Evolutionary conservation across 1,139 yeast species (phyloP).

Genomic region (Taiozyma sp.): DNA sequence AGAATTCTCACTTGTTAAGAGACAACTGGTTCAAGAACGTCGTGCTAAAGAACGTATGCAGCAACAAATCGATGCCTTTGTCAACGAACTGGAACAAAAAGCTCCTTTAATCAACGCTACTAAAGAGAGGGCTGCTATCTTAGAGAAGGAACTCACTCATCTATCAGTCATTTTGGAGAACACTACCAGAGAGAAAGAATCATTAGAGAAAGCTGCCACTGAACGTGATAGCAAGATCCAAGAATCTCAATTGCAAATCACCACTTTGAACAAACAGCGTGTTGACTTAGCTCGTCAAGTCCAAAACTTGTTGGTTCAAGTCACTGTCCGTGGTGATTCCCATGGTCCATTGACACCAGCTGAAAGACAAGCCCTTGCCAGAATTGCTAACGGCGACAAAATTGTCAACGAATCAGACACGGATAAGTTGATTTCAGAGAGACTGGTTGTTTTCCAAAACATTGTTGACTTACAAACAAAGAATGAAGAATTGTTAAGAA

Average conservation of each 20-base stretch:
- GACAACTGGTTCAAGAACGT: constrained; percentile 63
- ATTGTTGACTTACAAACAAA: constrained; percentile 65
- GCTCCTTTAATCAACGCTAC: constrained; percentile 75
- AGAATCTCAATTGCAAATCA: constrained; percentile 33
- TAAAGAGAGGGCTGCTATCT: constrained; percentile 42
- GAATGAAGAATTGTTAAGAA: constrained; percentile 63
- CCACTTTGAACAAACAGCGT: constrained; percentile 48
- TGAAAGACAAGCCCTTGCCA: constrained; percentile 42
- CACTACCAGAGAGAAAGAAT: constrained; percentile 36
- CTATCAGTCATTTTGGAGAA: constrained; percentile 42
- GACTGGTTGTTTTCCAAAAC: constrained; percentile 64
- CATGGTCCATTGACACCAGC: constrained; percentile 51
- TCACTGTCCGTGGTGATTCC: constrained; percentile 45
- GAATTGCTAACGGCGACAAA: constrained; percentile 26
- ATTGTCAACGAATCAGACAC: constrained; percentile 51
- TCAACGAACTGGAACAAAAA: constrained; percentile 71
- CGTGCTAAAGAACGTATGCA: constrained; percentile 69
- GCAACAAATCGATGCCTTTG: constrained; percentile 61
- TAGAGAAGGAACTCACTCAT: constrained; percentile 48
- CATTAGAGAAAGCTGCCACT: constrained; percentile 26
- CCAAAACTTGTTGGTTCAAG: constrained; percentile 63
- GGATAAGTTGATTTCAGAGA: constrained; percentile 62
- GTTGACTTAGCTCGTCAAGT: constrained; percentile 77
- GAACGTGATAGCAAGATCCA: constrained; percentile 27
- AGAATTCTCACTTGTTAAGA: constrained; percentile 61